Evolutionary conservation across 2,329 filamentous ascomycete species (phyloP), one percentile per base, ranked within the genome.

Genomic region (Trichoderma pleuroti): DNA sequence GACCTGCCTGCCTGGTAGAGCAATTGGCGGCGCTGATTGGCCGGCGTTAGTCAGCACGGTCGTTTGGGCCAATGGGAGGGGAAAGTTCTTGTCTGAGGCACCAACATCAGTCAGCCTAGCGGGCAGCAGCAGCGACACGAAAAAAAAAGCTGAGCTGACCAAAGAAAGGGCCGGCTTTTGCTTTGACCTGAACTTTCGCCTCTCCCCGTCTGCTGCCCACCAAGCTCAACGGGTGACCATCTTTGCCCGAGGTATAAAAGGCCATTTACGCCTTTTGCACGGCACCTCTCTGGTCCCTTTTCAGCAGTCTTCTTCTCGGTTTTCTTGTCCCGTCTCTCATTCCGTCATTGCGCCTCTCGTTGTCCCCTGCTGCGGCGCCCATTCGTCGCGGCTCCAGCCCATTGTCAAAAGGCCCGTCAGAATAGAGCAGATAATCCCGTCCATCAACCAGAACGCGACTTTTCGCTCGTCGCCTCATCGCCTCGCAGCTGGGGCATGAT

Each of bases 21-120:
- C 24, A 36, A 18, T 39, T 30, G 5, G n/a, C 28, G 4, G 1
- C 46, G 72, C 46, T 77, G 68, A 81, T 81, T 81, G 79, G 80
- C 39, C 12, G 6, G 10, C 5, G 65, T 76, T 76, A 75, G 75
- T 77, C 74, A 78, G 74, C 75, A 68, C 18, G 14, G 42, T 7
- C 18, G 3, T 42, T 60, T 7, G 68, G 61, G 70, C 79, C 79
- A 80, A 80, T 80, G 71, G 76, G 74, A 72, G 64, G 39, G 71
- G 65, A 70, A 74, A 76, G 65, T 78, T 77, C 56, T 76, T 76
- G 78, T 78, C 78, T 80, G 78, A 80, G 78, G 79, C 78, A 80
- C 76, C 78, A 80, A 79, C 73, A 63, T 68, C 42, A 59, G 70
- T 70, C 65, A 64, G 70, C 67, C 70, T 28, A 32, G 52, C 28